These are phyloP conservation scores for Actinidia polygama DNA, from an alignment of 179 eudicot species.

Conservation along the genomic window DNA sequence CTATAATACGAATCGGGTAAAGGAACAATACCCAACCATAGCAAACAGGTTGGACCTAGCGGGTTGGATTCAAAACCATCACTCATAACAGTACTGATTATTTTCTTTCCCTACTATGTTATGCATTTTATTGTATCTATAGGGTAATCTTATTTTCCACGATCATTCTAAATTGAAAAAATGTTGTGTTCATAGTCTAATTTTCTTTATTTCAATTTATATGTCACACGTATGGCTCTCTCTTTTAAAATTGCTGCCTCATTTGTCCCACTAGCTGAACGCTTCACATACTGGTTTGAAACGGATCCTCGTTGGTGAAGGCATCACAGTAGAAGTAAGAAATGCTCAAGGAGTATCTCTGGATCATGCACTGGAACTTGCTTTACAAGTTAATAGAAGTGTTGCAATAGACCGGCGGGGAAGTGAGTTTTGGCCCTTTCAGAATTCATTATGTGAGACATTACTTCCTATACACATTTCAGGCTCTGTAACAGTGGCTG, in stretches of 20 bases:
- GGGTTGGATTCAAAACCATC: background rate
- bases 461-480: constrained; percentile 47
- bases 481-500: constrained; percentile 58
- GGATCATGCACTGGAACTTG: constrained; percentile 31
- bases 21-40: background rate
- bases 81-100: background rate
- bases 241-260: background rate
- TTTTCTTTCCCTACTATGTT: background rate
- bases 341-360: constrained; percentile 53
- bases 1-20: background rate
- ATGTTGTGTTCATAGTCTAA: background rate
- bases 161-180: background rate
- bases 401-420: background rate
- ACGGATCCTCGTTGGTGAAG: constrained; percentile 56
- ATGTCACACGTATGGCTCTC: background rate
- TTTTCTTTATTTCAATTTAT: background rate
- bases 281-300: constrained; percentile 46
- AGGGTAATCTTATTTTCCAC: background rate
- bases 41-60: background rate
- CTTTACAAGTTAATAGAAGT: constrained; percentile 27
- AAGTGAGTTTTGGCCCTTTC: constrained; percentile 26
- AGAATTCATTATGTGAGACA: constrained; percentile 35
- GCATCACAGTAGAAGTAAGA: constrained; percentile 49
- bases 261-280: constrained; percentile 40
- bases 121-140: background rate